Evolutionary conservation across 306 rosid genomes (phyloP).

Genomic region (Calophaca sinica): DNA sequence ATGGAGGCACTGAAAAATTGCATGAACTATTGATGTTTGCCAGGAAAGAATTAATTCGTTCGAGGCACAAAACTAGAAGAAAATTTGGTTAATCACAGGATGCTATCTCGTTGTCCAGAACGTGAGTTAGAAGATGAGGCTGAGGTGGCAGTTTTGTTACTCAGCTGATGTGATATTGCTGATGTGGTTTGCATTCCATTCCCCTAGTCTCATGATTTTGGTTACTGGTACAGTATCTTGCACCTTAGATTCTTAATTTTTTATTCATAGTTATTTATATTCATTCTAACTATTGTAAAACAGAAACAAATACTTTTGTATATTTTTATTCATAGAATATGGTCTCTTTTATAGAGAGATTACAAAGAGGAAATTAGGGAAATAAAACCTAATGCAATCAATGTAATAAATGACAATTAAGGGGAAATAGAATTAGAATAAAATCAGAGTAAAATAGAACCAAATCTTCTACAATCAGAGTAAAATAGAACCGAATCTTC

Average conservation of each 20-base stretch:
- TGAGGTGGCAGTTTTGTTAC: constrained; percentile 9
- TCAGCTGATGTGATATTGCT: constrained; percentile 19
- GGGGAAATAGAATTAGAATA: no score
- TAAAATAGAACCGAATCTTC: no score
- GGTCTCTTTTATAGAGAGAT: no score
- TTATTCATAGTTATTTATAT: constrained; percentile 7
- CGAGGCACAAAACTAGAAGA: constrained; percentile 52
- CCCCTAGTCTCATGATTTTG: constrained; percentile 22
- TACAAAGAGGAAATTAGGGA: no score
- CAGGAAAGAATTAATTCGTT: constrained; percentile 46
- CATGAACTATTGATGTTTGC: constrained; percentile 56
- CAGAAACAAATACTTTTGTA: no score
- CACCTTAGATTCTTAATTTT: constrained; percentile 11
- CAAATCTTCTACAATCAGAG: no score
- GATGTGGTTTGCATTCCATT: constrained; percentile 42
- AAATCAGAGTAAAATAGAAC: no score
- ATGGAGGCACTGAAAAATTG: constrained; percentile 46
- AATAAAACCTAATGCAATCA: no score
- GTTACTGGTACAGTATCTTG: constrained; percentile 5
- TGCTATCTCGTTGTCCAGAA: constrained; percentile 24
- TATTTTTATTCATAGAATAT: no score
- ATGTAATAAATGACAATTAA: no score
- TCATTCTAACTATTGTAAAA: no score
- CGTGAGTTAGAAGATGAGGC: constrained; percentile 34
- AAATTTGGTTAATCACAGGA: constrained; percentile 31